Base-by-base conservation (phyloP, 1,139 yeast genomes). In the Taphrina wiesneri region DNA sequence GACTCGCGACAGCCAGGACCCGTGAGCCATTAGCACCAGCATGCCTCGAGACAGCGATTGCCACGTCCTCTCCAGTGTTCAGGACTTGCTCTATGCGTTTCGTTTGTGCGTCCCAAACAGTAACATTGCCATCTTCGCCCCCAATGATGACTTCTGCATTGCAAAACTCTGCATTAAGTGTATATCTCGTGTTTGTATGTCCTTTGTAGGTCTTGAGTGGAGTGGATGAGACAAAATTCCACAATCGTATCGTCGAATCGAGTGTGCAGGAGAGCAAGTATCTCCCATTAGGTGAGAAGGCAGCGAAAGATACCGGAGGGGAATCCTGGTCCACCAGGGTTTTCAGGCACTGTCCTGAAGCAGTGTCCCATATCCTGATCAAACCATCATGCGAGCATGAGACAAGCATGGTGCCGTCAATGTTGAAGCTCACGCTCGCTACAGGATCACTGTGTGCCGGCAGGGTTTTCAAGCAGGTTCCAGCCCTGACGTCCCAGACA, bases 371-470 rank as follows among this genome's bases (percentile, higher is more conserved):
- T 41, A 93, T 77, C 65, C 99, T 80, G 39, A 90, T 86, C 69
- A 88, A 79, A 2, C 99, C 99, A 75, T 93, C 99, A 74, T 87
- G 89, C 2, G 96, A 88, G 0, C 96, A 96, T 70, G 96, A 88
- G 2, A 87, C 89, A 19, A 93, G 82, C 45, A 95, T 84, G 0
- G 96, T 83, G 59, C 93, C 89, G 73, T 93, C 99, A 65, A 86
- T 87, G 1, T 85, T 81, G 64, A 93, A 78, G 70, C 89, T 85
- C 0, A 92, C 79, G 0, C 90, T 82, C 56, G 90, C 85, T 0
- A 93, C 88, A 0, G 98, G 96, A 71, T 91, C 98, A 0, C 96
- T 85, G 75, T 93, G 99, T 0, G 99, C 98, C 19, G 96, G 90
- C 67, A 93, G 78, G 0, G 96, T 90, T 73, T 88, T 86, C 71